Evolutionary conservation across 371 early-diverging fungal genomes (phyloP).

Genomic region (Scutellospora calospora): DNA sequence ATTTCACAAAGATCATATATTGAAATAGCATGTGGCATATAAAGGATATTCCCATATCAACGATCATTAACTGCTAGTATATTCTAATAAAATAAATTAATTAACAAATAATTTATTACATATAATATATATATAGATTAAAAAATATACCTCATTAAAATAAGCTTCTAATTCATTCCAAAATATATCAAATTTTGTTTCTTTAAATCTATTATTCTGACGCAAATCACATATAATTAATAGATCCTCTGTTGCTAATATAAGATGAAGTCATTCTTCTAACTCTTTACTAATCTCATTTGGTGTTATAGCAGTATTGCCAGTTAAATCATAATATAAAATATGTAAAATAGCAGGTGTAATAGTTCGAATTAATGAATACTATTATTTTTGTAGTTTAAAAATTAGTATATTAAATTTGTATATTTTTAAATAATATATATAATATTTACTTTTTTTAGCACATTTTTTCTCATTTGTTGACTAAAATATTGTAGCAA

Average conservation of each 20-base stretch:
- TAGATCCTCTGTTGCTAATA: neutral
- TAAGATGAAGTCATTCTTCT: neutral
- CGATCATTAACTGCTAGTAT: neutral
- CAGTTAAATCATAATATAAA: neutral
- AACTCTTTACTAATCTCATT: neutral
- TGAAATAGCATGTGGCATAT: conserved; percentile 11
- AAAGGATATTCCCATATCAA: neutral
- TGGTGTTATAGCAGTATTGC: neutral
- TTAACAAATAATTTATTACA: neutral
- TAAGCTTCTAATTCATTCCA: neutral
- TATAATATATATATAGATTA: neutral
- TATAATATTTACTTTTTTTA: neutral
- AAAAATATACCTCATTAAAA: neutral
- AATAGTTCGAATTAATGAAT: neutral
- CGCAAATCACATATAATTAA: neutral
- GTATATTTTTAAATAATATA: too few species aligned
- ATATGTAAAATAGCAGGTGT: neutral
- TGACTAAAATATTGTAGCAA: neutral
- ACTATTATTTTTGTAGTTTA: neutral
- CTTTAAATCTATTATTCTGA: neutral
- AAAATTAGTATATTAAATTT: too few species aligned
- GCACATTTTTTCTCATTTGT: neutral
- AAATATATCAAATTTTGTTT: neutral
- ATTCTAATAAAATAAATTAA: conserved; percentile 1
- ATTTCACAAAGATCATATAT: neutral